Percentiles rank a stretch among this genome's conserved stretches.
Conservation (phyloP, 495 filamentous ascomycete genomes). For the Annulohypoxylon bovei region DNA sequence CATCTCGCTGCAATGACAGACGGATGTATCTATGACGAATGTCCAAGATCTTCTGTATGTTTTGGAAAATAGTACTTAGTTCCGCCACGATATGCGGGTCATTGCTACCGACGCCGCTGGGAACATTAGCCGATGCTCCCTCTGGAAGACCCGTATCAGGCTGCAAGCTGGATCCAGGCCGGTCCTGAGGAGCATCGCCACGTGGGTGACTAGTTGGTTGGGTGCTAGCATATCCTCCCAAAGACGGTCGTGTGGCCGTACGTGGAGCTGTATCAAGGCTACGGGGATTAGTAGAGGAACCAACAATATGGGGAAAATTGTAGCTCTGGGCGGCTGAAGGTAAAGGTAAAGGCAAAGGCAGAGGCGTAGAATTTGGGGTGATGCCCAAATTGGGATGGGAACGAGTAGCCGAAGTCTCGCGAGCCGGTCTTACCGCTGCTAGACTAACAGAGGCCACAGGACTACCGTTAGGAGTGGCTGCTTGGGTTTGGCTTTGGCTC, state of each 20-base stretch:
- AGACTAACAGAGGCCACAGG: constrained; percentile 50
- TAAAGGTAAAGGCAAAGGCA: constrained; percentile 34
- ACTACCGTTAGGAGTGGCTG: constrained; percentile 56
- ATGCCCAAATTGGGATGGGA: constrained; percentile 16
- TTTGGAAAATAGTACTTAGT: constrained; percentile 83
- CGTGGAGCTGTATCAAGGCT: constrained; percentile 43
- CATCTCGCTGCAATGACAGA: constrained; percentile 81
- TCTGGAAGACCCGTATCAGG: constrained; percentile 37
- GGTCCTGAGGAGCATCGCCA: constrained; percentile 35
- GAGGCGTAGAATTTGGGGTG: constrained; percentile 19
- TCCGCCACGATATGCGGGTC: constrained; percentile 82
- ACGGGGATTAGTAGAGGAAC: constrained; percentile 32
- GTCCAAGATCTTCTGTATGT: constrained; percentile 83
- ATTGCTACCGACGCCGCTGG: constrained; percentile 59
- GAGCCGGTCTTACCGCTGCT: constrained; percentile 13
- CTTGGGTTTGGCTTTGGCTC: constrained; percentile 59
- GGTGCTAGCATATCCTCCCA: constrained; percentile 37
- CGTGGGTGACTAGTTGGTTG: constrained; percentile 16
- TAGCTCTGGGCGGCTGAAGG: constrained; percentile 39
- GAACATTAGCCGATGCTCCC: constrained; percentile 34
- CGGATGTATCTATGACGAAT: constrained; percentile 89
- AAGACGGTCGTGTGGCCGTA: constrained; percentile 43
- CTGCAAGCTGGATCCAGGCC: constrained; percentile 30
- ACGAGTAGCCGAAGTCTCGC: constrained; percentile 24
- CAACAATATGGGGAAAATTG: constrained; percentile 44